Base-by-base conservation (phyloP, 257 asterid genomes). In the Capsicum baccatum region DNA sequence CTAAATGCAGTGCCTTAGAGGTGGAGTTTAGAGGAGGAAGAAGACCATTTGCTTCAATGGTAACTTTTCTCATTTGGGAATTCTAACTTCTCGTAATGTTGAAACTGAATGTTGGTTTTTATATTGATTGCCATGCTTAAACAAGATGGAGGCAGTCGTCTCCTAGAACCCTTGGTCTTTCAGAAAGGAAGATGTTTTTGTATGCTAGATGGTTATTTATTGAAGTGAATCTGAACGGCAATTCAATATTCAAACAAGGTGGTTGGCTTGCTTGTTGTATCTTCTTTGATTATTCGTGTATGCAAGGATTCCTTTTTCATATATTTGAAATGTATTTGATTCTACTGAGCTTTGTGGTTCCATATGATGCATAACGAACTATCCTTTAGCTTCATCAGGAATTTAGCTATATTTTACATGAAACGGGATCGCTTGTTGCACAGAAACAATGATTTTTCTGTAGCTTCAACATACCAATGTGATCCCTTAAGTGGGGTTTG, bases 1-100 rank as follows among this genome's bases (percentile, higher is more conserved):
- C 92, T 94, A 16, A 95, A 92, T 5, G 93, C 89, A 0, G 80
- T 86, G 83, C 93, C 96, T 50, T 94, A 86, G 89, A 67, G 55
- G 62, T 79, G 85, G 42, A 48, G 16, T 84, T 63, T 39, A 39
- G 44, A 39, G 55, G 47, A 17, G 48, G 73, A 19, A 21, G 83
- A 21, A 80, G 48, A 62, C 33, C 37, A 52, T 59, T 5, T 73
- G 66, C 70, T 52, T 62, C 62, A 79, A 78, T 85, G 84, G 81
- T 86, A 85, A 78, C 60, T 87, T 73, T 60, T 35, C 82, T 71
- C 82, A 48, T 83, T 60, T 55, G 39, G 47, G 16, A 62, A 58
- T 19, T 69, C 67, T 64, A 73, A 48, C 48, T 62, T 79, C 42
- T 54, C 54, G 35, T 84, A 50, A 67, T 79, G 82, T 86, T 81